Percentiles rank a stretch among this genome's conserved stretches.
phyloP scores from a whole-genome alignment of 2,329 filamentous ascomycete genomes.

The Pseudocercospora pini-densiflorae region DNA sequence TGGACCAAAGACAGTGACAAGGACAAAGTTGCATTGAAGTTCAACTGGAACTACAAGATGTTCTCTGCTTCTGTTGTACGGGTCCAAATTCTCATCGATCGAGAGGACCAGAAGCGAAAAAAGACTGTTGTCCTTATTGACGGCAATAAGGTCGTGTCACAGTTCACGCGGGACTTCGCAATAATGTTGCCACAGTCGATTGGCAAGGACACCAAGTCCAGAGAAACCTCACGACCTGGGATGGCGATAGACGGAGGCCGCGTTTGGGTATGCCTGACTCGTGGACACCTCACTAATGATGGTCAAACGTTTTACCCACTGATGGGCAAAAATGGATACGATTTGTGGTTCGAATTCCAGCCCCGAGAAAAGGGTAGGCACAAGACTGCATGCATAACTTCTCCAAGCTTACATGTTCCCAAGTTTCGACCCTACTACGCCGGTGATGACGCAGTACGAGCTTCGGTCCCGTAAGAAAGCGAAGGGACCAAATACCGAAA shows the following conservation, averaged over 20 bases:
- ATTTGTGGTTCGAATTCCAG: background rate
- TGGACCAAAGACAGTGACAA: background rate
- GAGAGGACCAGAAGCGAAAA: background rate
- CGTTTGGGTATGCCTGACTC: too few relatives aligned
- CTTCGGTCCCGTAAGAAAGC: too few relatives aligned
- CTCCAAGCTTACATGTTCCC: background rate
- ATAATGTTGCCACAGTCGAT: too few relatives aligned
- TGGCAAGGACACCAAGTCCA: too few relatives aligned
- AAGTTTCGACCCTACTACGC: background rate
- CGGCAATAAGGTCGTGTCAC: too few relatives aligned
- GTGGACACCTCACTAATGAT: too few relatives aligned
- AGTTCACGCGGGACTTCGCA: too few relatives aligned
- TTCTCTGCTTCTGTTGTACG: background rate
- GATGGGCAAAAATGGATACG: background rate
- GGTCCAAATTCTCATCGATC: background rate
- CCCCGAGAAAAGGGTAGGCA: background rate
- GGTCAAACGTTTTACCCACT: background rate
- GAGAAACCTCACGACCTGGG: too few relatives aligned
- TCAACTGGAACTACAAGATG: background rate
- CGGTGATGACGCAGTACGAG: background rate
- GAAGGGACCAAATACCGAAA: too few relatives aligned
- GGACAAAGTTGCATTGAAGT: background rate
- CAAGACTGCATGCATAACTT: background rate
- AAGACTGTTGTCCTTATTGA: too few relatives aligned
- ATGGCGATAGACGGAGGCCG: too few relatives aligned